Evolutionary conservation across 805 yeast species (phyloP).

Genomic region (Pichia californica): DNA sequence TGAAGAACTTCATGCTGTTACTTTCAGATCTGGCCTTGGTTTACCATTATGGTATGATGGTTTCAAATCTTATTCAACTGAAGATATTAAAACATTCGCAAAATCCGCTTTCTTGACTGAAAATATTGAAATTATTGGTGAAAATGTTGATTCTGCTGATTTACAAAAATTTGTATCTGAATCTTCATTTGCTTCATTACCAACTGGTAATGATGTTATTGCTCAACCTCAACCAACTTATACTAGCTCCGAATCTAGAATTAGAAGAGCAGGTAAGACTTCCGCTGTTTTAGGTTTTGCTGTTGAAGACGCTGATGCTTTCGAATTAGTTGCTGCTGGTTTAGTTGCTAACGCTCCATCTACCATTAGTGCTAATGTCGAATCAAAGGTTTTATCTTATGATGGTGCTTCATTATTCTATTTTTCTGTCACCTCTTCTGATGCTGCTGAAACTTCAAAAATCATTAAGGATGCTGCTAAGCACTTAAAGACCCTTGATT

Average conservation of each 20-base stretch:
- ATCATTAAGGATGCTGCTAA: slow-evolving; percentile 56
- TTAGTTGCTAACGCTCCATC: slow-evolving; percentile 44
- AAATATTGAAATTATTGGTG: slow-evolving; percentile 64
- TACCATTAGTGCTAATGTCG: slow-evolving; percentile 48
- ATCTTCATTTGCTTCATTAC: slow-evolving; percentile 56
- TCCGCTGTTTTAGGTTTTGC: slow-evolving; percentile 82
- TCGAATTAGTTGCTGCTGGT: slow-evolving; percentile 65
- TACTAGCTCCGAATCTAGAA: slow-evolving; percentile 64
- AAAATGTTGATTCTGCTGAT: slow-evolving; percentile 69
- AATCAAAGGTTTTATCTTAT: slow-evolving; percentile 55
- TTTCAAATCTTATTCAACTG: slow-evolving; percentile 46
- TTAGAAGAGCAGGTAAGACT: slow-evolving; percentile 57
- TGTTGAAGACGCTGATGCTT: slow-evolving; percentile 53
- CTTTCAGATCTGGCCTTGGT: slow-evolving; percentile 87
- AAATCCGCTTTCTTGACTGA: slow-evolving; percentile 59
- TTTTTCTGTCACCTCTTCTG: slow-evolving; percentile 53
- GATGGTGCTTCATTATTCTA: slow-evolving; percentile 78
- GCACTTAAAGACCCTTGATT: slow-evolving; percentile 36
- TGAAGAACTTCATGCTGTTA: slow-evolving; percentile 71
- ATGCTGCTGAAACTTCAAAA: slow-evolving; percentile 51
- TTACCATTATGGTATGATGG: slow-evolving; percentile 74
- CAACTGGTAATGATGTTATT: slow-evolving; percentile 50
- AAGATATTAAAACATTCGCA: slow-evolving; percentile 64
- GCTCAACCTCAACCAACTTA: slow-evolving; percentile 32
- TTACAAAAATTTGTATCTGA: slow-evolving; percentile 60